phyloP scores from a whole-genome alignment of 805 yeast genomes.

The Debaryomyces hansenii region DNA sequence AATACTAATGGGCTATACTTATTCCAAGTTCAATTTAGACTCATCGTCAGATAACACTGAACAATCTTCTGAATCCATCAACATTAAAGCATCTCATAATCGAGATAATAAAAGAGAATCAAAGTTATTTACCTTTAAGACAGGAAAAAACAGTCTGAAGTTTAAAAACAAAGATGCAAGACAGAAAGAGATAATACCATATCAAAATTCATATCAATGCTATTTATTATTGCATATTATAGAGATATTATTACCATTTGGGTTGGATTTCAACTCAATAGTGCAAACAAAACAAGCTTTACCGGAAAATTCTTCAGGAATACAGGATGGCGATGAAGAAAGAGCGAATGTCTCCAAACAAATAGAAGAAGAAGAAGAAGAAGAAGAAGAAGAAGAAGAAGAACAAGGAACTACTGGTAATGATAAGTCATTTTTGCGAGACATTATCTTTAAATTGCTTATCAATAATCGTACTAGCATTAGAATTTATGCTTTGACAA shows the following conservation, averaged over 20 bases:
- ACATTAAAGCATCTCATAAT: neutral
- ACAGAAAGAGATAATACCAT: slow-evolving; percentile 23
- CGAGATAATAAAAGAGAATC: slow-evolving; percentile 22
- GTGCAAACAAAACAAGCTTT: slow-evolving; percentile 8
- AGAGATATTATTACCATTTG: slow-evolving; percentile 34
- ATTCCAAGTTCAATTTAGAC: slow-evolving; percentile 24
- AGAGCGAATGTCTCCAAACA: slow-evolving; percentile 1
- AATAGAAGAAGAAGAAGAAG: neutral
- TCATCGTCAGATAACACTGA: neutral
- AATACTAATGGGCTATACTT: slow-evolving; percentile 30
- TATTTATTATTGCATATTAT: slow-evolving; percentile 28
- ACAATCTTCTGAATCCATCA: neutral
- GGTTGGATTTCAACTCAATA: slow-evolving; percentile 30
- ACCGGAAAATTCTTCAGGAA: slow-evolving; percentile 7
- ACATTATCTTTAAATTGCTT: slow-evolving; percentile 29
- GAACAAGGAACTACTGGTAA: slow-evolving; percentile 16
- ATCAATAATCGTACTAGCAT: slow-evolving; percentile 34
- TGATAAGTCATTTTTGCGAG: slow-evolving; percentile 26
- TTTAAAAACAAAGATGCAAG: slow-evolving; percentile 16
- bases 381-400: slow-evolving; percentile 12
- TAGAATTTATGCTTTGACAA: slow-evolving; percentile 32
- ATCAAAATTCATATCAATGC: slow-evolving; percentile 35
- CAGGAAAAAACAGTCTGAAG: slow-evolving; percentile 14
- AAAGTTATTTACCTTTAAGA: slow-evolving; percentile 25
- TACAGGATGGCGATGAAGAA: slow-evolving; percentile 1